These are phyloP conservation scores for Boletus reticuloceps DNA, from an alignment of 768 basidiomycete species.

Conservation along the genomic window DNA sequence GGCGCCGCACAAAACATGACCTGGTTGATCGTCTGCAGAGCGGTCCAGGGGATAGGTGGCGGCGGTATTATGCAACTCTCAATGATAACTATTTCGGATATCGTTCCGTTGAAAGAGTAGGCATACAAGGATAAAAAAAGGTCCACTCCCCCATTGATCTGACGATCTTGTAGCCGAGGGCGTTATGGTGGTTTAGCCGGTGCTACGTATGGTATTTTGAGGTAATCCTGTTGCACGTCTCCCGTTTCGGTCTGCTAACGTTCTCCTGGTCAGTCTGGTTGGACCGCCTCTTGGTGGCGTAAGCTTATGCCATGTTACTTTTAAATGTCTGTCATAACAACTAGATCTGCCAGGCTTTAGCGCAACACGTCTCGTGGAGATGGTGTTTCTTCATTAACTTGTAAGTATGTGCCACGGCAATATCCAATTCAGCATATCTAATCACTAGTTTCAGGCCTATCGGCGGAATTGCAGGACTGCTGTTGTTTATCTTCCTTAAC, in stretches of 20 bases:
- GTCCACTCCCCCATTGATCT: constrained; percentile 14
- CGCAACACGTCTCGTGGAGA: constrained; percentile 74
- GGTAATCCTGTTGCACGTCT: constrained; percentile 20
- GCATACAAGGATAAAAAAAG: background rate
- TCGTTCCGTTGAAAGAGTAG: constrained; percentile 74
- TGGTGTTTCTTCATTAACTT: constrained; percentile 81
- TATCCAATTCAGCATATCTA: background rate
- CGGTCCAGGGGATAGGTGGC: constrained; percentile 80
- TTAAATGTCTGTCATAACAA: too few species aligned
- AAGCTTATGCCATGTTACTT: constrained; percentile 27
- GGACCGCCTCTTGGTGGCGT: constrained; percentile 83
- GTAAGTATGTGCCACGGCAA: constrained; percentile 33
- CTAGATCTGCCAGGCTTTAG: background rate
- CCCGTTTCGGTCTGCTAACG: background rate
- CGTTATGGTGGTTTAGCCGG: constrained; percentile 72
- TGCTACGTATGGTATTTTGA: constrained; percentile 73
- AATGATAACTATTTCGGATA: constrained; percentile 78
- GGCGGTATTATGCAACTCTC: constrained; percentile 75
- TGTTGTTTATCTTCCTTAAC: constrained; percentile 72
- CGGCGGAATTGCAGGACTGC: constrained; percentile 55
- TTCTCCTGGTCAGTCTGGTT: constrained; percentile 42
- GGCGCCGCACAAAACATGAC: constrained; percentile 76
- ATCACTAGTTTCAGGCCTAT: constrained; percentile 49
- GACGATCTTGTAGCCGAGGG: constrained; percentile 51
- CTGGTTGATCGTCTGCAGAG: constrained; percentile 74